These are phyloP conservation scores for Boletellus emodensis DNA, from an alignment of 768 basidiomycete genomes.

Conservation along the genomic window DNA sequence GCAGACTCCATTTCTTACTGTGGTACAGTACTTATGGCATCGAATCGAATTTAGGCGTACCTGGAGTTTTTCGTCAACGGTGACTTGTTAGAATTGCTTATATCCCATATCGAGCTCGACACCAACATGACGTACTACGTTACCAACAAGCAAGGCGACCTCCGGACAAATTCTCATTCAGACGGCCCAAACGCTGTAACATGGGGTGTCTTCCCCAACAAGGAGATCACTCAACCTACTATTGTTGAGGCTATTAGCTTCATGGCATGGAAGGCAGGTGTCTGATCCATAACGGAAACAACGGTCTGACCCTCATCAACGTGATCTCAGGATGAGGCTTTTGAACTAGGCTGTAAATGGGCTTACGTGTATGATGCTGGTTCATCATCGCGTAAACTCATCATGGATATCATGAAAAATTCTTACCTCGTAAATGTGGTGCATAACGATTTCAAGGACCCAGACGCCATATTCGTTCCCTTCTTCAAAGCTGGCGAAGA, in stretches of 20 bases:
- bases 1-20: conserved; percentile 5
- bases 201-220: conserved; percentile 97
- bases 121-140: conserved; percentile 93
- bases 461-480: conserved; percentile 80
- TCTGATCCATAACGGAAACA: not conserved
- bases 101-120: conserved; percentile 82
- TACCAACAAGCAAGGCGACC: conserved; percentile 92
- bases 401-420: conserved; percentile 74
- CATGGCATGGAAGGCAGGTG: conserved; percentile 92
- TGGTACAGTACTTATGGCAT: not conserved
- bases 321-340: conserved; percentile 80
- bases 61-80: conserved; percentile 92
- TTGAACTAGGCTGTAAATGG: conserved; percentile 90
- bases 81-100: conserved; percentile 62
- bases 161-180: conserved; percentile 90
- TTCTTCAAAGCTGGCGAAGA: conserved; percentile 77
- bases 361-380: conserved; percentile 78
- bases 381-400: conserved; percentile 70
- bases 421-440: conserved; percentile 92
- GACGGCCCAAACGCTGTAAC: conserved; percentile 99
- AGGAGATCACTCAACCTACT: conserved; percentile 94
- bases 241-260: conserved; percentile 97
- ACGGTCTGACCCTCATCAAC: conserved; percentile 6
- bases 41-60: conserved; percentile 61
- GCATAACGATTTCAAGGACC: conserved; percentile 90